Conservation (phyloP, 2,329 filamentous ascomycete species). For the Colletotrichum simmondsii region DNA sequence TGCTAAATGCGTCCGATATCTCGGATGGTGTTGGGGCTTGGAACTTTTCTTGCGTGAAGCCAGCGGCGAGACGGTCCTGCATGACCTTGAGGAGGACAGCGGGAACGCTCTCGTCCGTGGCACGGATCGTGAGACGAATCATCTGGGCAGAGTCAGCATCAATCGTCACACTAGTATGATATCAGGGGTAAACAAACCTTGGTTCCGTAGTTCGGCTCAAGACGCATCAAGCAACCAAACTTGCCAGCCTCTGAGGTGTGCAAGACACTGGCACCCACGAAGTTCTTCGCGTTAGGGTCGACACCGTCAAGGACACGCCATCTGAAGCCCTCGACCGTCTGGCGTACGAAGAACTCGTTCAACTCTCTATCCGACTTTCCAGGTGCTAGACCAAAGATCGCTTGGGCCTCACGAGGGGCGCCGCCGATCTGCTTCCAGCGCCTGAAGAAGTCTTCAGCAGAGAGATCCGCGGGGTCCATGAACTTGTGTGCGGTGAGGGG, state of each 20-base stretch:
- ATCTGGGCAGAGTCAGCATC: slow-evolving; percentile 72
- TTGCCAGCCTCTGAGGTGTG: slow-evolving; percentile 88
- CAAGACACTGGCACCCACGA: slow-evolving; percentile 89
- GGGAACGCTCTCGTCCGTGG: slow-evolving; percentile 91
- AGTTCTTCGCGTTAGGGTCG: slow-evolving; percentile 92
- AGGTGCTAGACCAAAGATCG: slow-evolving; percentile 77
- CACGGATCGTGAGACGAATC: slow-evolving; percentile 92
- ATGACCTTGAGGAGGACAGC: slow-evolving; percentile 84
- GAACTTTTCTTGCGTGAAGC: slow-evolving; percentile 55
- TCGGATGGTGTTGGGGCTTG: slow-evolving; percentile 57
- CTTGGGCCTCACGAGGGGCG: slow-evolving; percentile 85
- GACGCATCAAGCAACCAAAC: slow-evolving; percentile 89
- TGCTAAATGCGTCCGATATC: slow-evolving; percentile 66
- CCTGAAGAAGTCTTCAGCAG: slow-evolving; percentile 96
- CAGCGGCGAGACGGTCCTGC: slow-evolving; percentile 80
- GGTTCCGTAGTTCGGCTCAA: slow-evolving; percentile 94
- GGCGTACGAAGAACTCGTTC: slow-evolving; percentile 76
- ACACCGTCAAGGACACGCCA: slow-evolving; percentile 89
- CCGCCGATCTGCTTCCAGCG: slow-evolving; percentile 98
- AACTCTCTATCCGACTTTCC: slow-evolving; percentile 71
- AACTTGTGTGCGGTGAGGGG: slow-evolving; percentile 94
- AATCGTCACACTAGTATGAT: background rate
- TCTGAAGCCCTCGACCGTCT: slow-evolving; percentile 83
- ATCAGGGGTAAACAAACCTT: slow-evolving; percentile 68
- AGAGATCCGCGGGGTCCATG: slow-evolving; percentile 91